Percentiles rank a stretch among this genome's conserved stretches.
Conservation (phyloP, 495 filamentous ascomycete species). For the Extremus antarcticus region DNA sequence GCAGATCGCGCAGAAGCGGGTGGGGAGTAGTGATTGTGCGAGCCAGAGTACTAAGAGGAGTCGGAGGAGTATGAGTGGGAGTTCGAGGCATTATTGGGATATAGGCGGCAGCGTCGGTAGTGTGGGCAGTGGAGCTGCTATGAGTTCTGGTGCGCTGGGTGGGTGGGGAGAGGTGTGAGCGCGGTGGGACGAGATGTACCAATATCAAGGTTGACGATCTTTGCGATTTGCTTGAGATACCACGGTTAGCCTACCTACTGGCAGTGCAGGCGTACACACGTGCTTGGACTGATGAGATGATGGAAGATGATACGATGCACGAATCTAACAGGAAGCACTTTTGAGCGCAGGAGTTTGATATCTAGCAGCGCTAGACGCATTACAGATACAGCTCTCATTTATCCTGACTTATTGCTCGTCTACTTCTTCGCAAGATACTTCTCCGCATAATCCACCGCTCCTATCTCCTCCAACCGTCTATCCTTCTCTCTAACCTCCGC, state of each 20-base stretch:
- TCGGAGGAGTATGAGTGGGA: conserved; percentile 37
- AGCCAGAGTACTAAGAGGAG: conserved; percentile 65
- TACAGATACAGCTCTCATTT: neutral
- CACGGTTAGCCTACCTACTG: no score
- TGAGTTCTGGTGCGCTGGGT: conserved; percentile 9
- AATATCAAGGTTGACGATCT: no score
- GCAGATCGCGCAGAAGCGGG: conserved; percentile 34
- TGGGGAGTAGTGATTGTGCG: conserved; percentile 55
- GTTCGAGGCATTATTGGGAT: conserved; percentile 67
- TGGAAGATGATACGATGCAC: no score
- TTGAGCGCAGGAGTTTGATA: neutral
- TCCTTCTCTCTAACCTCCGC: conserved; percentile 55
- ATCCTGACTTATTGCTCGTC: neutral
- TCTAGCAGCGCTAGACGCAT: neutral
- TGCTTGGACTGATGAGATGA: neutral
- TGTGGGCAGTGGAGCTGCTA: conserved; percentile 25
- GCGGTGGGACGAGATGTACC: neutral
- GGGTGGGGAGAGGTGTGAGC: conserved; percentile 19
- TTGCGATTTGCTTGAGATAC: no score
- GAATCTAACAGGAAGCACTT: no score
- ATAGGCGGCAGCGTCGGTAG: conserved; percentile 68
- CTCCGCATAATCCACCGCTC: conserved; percentile 60
- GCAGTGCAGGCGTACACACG: no score
- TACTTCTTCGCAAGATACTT: neutral
- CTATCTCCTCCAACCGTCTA: conserved; percentile 51